These are phyloP conservation scores for Mucor ambiguus DNA, from an alignment of 371 early-diverging fungal genomes.

Conservation along the genomic window DNA sequence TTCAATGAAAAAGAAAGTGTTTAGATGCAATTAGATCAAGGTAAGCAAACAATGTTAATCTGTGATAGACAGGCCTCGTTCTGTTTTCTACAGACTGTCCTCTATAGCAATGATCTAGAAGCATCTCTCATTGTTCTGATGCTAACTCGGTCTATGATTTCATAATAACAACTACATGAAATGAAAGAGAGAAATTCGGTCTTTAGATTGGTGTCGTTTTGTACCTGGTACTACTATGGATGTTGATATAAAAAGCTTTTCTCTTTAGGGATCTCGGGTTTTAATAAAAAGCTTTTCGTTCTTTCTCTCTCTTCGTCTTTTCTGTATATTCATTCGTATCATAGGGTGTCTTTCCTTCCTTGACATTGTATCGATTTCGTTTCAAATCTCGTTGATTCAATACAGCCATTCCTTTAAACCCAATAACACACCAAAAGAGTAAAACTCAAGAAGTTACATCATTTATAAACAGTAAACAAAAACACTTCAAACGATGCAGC, in stretches of 20 bases:
- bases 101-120: not conserved
- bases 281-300: not conserved
- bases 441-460: not conserved
- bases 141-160: not conserved
- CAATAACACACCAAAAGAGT: not conserved
- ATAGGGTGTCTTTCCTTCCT: not conserved
- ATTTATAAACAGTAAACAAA: not conserved
- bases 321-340: not conserved
- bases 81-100: not conserved
- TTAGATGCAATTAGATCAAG: not conserved
- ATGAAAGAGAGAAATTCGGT: not conserved
- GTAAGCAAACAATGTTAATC: not conserved
- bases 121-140: not conserved
- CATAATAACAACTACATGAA: not conserved
- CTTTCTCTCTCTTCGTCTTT: not conserved
- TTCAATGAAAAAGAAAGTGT: not conserved
- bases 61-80: not conserved
- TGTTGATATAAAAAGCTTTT: conserved; percentile 3
- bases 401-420: conserved; percentile 1
- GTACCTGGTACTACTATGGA: not conserved
- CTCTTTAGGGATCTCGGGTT: not conserved
- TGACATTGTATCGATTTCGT: not conserved
- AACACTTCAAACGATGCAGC: conserved; percentile 1
- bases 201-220: not conserved
- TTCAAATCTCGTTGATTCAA: not conserved